Conservation (phyloP, 192 early-diverging fungal species). For the Paraglomus occultum region DNA sequence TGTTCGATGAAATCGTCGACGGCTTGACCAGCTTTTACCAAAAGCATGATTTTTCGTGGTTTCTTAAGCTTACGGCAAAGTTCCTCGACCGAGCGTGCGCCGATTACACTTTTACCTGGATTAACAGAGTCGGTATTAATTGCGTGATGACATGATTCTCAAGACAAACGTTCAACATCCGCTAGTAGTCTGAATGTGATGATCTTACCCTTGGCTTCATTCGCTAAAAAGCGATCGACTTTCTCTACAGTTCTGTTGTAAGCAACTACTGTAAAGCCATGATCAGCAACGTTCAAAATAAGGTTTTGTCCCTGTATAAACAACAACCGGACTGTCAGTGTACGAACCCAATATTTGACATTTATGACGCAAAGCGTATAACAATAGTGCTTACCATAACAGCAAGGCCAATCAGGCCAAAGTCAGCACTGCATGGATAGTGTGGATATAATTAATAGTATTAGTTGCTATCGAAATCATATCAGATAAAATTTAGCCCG, state of each 20-base stretch:
- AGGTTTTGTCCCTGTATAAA: conserved; percentile 90
- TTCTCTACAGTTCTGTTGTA: conserved; percentile 96
- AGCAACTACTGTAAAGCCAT: conserved; percentile 91
- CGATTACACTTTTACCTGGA: conserved; percentile 85
- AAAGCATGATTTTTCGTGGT: conserved; percentile 96
- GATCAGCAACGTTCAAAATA: conserved; percentile 98
- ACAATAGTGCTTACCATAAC: conserved; percentile 80
- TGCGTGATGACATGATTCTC: conserved; percentile 4
- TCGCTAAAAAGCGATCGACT: conserved; percentile 90
- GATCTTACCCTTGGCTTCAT: conserved; percentile 91
- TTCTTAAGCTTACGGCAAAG: conserved; percentile 91
- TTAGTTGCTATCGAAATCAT: too few relatives aligned
- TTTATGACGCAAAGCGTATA: background rate
- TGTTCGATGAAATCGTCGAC: conserved; percentile 96
- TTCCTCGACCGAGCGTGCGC: conserved; percentile 93
- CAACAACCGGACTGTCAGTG: background rate
- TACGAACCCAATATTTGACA: conserved; percentile 18
- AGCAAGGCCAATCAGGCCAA: conserved; percentile 98
- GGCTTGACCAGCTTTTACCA: conserved; percentile 94
- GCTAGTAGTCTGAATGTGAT: conserved; percentile 5
- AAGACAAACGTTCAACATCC: background rate
- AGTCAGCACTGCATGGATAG: conserved; percentile 71
- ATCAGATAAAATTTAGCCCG: too few relatives aligned
- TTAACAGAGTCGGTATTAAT: background rate
- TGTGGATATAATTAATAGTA: background rate